Evolutionary conservation across 192 early-diverging fungal genomes (phyloP).

Genomic region (Backusella tarrabulga): DNA sequence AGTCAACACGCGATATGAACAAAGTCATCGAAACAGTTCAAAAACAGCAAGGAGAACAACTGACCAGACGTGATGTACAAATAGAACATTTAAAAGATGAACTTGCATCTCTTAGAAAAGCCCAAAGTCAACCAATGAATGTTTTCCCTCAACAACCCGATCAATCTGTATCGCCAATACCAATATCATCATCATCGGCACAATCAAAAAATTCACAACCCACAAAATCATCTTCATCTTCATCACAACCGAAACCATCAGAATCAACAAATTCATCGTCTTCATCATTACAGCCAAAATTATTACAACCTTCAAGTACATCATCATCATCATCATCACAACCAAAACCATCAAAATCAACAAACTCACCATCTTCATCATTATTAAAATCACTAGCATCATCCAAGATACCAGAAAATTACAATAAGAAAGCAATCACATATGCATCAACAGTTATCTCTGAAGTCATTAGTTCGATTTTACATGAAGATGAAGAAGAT

Average conservation of each 20-base stretch:
- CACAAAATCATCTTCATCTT: not conserved
- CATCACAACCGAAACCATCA: not conserved
- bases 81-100: conserved; percentile 6
- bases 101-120: not conserved
- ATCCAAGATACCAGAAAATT: not conserved
- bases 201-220: not conserved
- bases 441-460: not conserved
- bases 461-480: not conserved
- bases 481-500: not conserved
- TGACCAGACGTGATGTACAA: conserved; percentile 2
- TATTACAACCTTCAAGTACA: not conserved
- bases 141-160: not conserved
- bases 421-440: not conserved
- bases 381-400: not conserved
- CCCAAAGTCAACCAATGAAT: not conserved
- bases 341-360: not conserved
- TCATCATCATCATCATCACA: not conserved
- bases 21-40: not conserved
- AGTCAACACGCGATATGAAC: conserved; percentile 4
- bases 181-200: not conserved
- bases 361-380: not conserved
- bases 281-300: not conserved
- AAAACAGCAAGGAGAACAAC: not conserved
- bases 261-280: not conserved
- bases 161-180: not conserved